Percentiles rank a stretch among this genome's conserved stretches.
Evolutionary conservation across 805 yeast species (phyloP).

Genomic region (Cyberlindnera suaveolens): DNA sequence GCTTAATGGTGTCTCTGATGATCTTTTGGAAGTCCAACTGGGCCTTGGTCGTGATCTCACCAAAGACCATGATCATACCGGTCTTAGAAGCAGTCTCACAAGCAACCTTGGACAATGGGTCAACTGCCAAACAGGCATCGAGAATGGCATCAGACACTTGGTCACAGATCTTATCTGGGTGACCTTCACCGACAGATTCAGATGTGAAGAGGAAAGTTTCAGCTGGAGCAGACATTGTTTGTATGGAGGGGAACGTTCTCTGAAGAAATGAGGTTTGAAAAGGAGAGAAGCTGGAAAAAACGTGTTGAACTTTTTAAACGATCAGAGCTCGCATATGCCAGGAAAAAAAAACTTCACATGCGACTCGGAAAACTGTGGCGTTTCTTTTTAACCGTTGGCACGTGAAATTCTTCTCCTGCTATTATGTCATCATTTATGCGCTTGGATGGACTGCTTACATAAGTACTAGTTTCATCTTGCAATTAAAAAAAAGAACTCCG

Average conservation of each 20-base stretch:
- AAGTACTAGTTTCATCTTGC: too few species aligned
- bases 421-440: too few species aligned
- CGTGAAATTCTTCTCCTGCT: too few species aligned
- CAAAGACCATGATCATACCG: conserved; percentile 98
- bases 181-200: conserved; percentile 92
- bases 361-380: too few species aligned
- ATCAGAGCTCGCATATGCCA: too few species aligned
- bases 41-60: conserved; percentile 98
- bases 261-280: neutral
- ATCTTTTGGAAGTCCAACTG: conserved; percentile 93
- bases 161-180: conserved; percentile 95
- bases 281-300: neutral
- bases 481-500: neutral
- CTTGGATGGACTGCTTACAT: too few species aligned
- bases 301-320: too few species aligned
- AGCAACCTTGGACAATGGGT: conserved; percentile 97
- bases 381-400: too few species aligned
- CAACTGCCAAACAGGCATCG: conserved; percentile 93
- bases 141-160: conserved; percentile 98
- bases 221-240: conserved; percentile 20
- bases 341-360: too few species aligned
- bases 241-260: neutral
- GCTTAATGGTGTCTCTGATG: conserved; percentile 96
- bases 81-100: conserved; percentile 99
- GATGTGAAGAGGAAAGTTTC: conserved; percentile 66